Percentiles rank a stretch among this genome's conserved stretches.
These are phyloP conservation scores for Chalara sp. DNA, from an alignment of 2,329 filamentous ascomycete species.

Conservation along the genomic window DNA sequence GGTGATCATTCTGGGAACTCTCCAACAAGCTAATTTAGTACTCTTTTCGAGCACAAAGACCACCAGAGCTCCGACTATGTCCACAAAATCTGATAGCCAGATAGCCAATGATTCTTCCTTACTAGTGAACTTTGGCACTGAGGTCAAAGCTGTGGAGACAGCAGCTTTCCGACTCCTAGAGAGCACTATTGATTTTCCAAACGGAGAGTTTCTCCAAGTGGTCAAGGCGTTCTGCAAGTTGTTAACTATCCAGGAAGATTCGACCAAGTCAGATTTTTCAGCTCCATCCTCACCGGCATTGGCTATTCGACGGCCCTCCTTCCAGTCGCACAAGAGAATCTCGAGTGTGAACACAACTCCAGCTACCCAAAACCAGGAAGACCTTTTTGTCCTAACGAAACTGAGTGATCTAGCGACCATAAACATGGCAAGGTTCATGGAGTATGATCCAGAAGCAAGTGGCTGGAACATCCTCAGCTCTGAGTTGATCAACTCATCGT, in stretches of 20 bases:
- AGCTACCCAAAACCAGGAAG: constrained; percentile 50
- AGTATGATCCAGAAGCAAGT: constrained; percentile 56
- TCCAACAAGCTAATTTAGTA: constrained; percentile 89
- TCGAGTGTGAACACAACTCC: constrained; percentile 41
- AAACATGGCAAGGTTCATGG: constrained; percentile 69
- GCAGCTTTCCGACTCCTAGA: constrained; percentile 83
- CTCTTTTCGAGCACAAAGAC: constrained; percentile 53
- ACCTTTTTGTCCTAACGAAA: constrained; percentile 65
- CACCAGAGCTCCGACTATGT: constrained; percentile 42
- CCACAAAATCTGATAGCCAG: constrained; percentile 40
- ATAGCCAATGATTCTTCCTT: constrained; percentile 30
- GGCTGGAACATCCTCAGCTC: constrained; percentile 67
- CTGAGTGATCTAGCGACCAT: constrained; percentile 65
- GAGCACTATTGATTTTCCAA: constrained; percentile 86
- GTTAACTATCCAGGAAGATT: constrained; percentile 37
- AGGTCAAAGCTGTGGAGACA: constrained; percentile 82
- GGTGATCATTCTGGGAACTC: constrained; percentile 83
- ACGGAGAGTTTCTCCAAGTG: constrained; percentile 71
- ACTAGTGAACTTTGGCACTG: constrained; percentile 64
- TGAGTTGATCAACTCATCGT: constrained; percentile 46
- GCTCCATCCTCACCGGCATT: constrained; percentile 17
- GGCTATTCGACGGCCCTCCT: neutral
- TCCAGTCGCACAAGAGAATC: constrained; percentile 25
- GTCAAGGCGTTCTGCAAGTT: constrained; percentile 69
- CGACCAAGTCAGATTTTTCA: constrained; percentile 20